These are phyloP conservation scores for Neocallimastix lanati DNA, from an alignment of 192 early-diverging fungal genomes.

Conservation along the genomic window DNA sequence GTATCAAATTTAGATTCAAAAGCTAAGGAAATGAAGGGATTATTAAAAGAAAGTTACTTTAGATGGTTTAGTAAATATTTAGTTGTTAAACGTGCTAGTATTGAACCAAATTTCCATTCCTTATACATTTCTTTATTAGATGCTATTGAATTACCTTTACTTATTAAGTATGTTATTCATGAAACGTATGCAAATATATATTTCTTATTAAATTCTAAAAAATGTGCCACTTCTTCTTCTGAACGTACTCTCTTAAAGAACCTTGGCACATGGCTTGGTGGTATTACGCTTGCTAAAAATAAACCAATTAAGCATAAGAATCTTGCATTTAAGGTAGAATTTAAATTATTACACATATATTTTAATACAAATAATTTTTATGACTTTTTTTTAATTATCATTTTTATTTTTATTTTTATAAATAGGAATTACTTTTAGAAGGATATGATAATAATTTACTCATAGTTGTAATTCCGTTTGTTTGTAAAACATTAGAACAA, in stretches of 20 bases:
- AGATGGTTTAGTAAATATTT: slow-evolving; percentile 92
- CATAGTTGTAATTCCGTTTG: slow-evolving; percentile 93
- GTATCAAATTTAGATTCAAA: slow-evolving; percentile 67
- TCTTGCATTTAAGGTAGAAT: slow-evolving; percentile 70
- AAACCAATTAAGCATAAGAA: slow-evolving; percentile 90
- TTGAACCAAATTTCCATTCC: slow-evolving; percentile 91
- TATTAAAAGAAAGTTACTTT: slow-evolving; percentile 40
- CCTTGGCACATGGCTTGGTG: slow-evolving; percentile 90
- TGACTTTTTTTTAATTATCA: not conserved
- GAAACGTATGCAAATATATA: slow-evolving; percentile 79
- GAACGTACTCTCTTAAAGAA: slow-evolving; percentile 88
- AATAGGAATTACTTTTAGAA: slow-evolving; percentile 68
- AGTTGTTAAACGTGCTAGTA: slow-evolving; percentile 83
- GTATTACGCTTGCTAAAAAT: slow-evolving; percentile 89
- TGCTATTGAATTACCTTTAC: slow-evolving; percentile 38
- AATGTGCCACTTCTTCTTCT: slow-evolving; percentile 69
- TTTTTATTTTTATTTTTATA: slow-evolving; percentile 1
- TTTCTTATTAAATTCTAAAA: slow-evolving; percentile 79
- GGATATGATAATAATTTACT: slow-evolving; percentile 71
- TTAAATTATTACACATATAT: too few species aligned
- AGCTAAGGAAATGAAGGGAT: slow-evolving; percentile 51
- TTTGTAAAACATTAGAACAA: slow-evolving; percentile 93
- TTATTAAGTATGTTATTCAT: slow-evolving; percentile 59
- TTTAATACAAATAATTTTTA: slow-evolving; percentile 1
- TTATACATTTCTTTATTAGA: slow-evolving; percentile 78